phyloP scores from a whole-genome alignment of 306 rosid genomes.

The Medicago lupulina region DNA sequence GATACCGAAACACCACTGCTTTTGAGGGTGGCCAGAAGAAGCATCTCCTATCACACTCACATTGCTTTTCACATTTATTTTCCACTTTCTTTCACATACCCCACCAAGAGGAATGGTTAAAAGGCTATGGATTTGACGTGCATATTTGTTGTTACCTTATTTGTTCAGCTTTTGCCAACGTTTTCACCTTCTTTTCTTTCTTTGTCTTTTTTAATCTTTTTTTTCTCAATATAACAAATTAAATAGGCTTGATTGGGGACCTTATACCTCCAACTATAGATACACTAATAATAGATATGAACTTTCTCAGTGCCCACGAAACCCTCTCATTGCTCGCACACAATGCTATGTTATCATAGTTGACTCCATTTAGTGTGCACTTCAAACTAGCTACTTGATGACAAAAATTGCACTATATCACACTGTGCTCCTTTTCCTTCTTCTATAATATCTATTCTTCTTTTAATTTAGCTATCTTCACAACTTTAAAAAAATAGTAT shows the following conservation, averaged over 20 bases:
- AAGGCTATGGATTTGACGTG: conserved; percentile 69
- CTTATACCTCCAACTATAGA: not conserved
- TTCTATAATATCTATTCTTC: not conserved
- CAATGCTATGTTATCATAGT: conserved; percentile 1
- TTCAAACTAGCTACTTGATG: conserved; percentile 4
- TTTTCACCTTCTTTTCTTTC: not conserved
- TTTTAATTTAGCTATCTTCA: not conserved
- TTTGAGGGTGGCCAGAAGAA: conserved; percentile 26
- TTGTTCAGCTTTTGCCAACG: conserved; percentile 45
- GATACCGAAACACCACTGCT: too few species aligned
- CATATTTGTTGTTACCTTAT: conserved; percentile 63
- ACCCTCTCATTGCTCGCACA: not conserved
- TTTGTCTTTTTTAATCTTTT: not conserved
- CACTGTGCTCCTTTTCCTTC: not conserved
- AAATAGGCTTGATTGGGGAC: conserved; percentile 16
- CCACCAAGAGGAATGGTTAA: conserved; percentile 41
- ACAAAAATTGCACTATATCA: conserved; percentile 2
- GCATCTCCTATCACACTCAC: conserved; percentile 47
- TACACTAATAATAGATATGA: not conserved
- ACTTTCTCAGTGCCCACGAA: conserved; percentile 5
- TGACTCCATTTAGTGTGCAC: conserved; percentile 20
- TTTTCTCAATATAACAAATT: conserved; percentile 36
- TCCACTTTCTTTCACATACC: conserved; percentile 33
- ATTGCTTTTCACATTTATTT: conserved; percentile 45
- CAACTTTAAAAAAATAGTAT: not conserved